Evolutionary conservation across 495 filamentous ascomycete species (phyloP).

Genomic region (Annulohypoxylon nitens): DNA sequence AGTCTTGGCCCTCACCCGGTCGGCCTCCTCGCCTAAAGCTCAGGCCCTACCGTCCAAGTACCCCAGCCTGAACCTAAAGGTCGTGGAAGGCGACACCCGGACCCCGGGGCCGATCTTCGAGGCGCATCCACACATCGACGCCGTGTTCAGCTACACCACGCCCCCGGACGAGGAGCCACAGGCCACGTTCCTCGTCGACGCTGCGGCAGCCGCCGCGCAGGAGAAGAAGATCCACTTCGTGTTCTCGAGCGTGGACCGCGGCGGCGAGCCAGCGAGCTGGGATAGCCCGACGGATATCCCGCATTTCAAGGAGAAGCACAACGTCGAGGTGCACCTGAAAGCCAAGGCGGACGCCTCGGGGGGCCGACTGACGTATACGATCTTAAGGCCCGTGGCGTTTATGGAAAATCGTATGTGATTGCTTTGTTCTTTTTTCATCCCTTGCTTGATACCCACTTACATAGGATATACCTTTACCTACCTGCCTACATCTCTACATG

Average conservation of each 20-base stretch:
- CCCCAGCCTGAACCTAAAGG: constrained; percentile 55
- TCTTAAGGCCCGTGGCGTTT: constrained; percentile 73
- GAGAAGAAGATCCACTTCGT: constrained; percentile 67
- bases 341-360: constrained; percentile 51
- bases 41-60: constrained; percentile 59
- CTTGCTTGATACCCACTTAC: background rate
- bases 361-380: constrained; percentile 62
- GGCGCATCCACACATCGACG: constrained; percentile 58
- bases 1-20: constrained; percentile 78
- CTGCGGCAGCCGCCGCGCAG: constrained; percentile 55
- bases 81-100: constrained; percentile 70
- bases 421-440: background rate
- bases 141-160: constrained; percentile 66
- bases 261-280: constrained; percentile 66
- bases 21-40: constrained; percentile 65
- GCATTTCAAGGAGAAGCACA: constrained; percentile 74
- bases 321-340: constrained; percentile 73
- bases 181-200: constrained; percentile 73
- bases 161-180: constrained; percentile 68
- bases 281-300: constrained; percentile 69
- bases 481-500: too few species aligned
- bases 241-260: constrained; percentile 76
- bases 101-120: constrained; percentile 66
- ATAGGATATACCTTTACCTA: background rate
- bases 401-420: constrained; percentile 66